phyloP scores from a whole-genome alignment of 352 stramenopile genomes.

The Elongisporangium prolatum region DNA sequence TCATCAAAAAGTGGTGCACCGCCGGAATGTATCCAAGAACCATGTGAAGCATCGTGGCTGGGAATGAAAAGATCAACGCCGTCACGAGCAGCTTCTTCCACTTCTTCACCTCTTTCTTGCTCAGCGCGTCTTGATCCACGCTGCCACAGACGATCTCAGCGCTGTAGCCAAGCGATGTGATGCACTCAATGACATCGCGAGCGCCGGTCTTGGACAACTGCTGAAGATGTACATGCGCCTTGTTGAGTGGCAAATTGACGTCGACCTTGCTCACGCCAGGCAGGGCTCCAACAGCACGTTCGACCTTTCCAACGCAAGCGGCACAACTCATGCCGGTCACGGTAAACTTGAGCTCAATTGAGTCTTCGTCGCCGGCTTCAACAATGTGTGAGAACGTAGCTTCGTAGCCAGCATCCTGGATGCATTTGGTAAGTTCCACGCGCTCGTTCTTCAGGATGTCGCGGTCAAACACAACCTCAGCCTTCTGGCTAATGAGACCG shows the following conservation, averaged over 20 bases:
- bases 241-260: constrained; percentile 62
- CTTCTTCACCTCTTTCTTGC: constrained; percentile 67
- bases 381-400: constrained; percentile 74
- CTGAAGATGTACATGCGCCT: constrained; percentile 73
- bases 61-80: constrained; percentile 80
- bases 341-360: constrained; percentile 75
- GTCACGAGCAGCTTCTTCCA: constrained; percentile 71
- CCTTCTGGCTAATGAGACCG: constrained; percentile 83
- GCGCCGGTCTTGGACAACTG: constrained; percentile 72
- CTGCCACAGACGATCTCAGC: constrained; percentile 48
- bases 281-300: constrained; percentile 54
- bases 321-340: constrained; percentile 65
- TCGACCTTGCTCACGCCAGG: constrained; percentile 67
- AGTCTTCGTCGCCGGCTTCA: constrained; percentile 71
- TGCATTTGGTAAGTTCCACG: constrained; percentile 41
- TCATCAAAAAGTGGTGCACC: constrained; percentile 67
- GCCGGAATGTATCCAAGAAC: constrained; percentile 76
- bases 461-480: constrained; percentile 79
- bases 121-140: constrained; percentile 58
- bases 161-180: constrained; percentile 56
- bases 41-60: constrained; percentile 85
- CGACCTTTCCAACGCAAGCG: constrained; percentile 62
- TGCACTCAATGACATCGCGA: constrained; percentile 66
- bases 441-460: constrained; percentile 57
- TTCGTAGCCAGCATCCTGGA: constrained; percentile 74